Evolutionary conservation across 2,329 filamentous ascomycete species (phyloP), one percentile per base, ranked within the genome.

Genomic region (Talaromyces sp.): DNA sequence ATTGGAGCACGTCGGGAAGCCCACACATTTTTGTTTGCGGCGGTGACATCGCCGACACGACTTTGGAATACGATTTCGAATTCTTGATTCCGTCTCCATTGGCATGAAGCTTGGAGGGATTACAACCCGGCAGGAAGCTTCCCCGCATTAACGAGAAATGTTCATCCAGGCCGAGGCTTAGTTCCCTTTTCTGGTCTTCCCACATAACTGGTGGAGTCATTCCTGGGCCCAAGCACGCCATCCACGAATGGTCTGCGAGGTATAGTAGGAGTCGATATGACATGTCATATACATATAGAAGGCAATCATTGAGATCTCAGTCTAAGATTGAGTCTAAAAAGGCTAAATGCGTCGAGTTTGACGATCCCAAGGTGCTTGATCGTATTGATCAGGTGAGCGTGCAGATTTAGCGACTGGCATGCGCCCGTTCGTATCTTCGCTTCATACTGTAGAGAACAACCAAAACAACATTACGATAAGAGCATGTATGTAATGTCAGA

Each of bases 21-120:
- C 60, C 14, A 63, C 60, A 39, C 63, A 64, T 37, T 58, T 61
- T 40, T 65, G 63, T 44, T 64, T 65, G 13, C 61, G 63, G 4
- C 61, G 60, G 35, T 65, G 62, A 20, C 63, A 65, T 47, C 58
- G 58, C 20, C 48, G 46, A 43, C 63, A 65, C 14, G 63, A 64
- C 30, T 58, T 62, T 11, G 63, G 63, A 42, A 62, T 56, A 27
- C 62, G 57, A 29, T 62, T 65, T 20, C 61, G 60, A 22, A 61
- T 55, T 14, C 51, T 40, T 14, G 22, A 45, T 13, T 57, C 48
- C 5, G 37, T 22, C 8, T 54, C 41, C 55, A 54, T 52, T 2
- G 29, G 30, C n/a, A 30, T 20, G 16, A 24, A 27, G 42, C 19
- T 16, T 24, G 14, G 16, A n/a, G 24, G 20, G 9, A 43, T 27